These are phyloP conservation scores for Betula pendula DNA, from an alignment of 306 rosid genomes.

Conservation along the genomic window DNA sequence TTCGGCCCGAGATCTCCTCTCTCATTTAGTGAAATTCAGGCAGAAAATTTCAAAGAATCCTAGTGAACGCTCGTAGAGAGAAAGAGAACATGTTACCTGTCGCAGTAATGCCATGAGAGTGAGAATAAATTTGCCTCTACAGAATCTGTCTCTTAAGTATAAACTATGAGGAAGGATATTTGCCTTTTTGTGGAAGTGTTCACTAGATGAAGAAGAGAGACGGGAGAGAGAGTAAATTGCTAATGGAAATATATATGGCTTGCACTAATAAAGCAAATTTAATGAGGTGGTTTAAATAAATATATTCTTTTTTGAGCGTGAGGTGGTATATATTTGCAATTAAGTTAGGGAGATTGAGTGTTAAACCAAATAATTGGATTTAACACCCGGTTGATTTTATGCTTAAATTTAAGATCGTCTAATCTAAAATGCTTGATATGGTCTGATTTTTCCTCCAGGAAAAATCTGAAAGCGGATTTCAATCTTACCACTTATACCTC, in stretches of 20 bases:
- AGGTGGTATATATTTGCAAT: neutral
- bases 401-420: conserved; percentile 24
- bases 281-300: neutral
- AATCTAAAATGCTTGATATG: conserved; percentile 19
- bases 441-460: neutral
- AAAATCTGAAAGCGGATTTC: conserved; percentile 1
- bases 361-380: neutral
- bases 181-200: neutral
- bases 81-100: conserved; percentile 30
- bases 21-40: no score
- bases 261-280: neutral
- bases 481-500: neutral
- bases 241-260: neutral
- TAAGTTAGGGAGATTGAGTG: neutral
- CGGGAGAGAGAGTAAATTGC: neutral
- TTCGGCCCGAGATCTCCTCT: no score
- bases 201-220: neutral
- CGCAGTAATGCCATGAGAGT: conserved; percentile 33
- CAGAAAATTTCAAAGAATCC: no score
- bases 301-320: no score
- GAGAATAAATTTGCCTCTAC: neutral
- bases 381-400: conserved; percentile 5
- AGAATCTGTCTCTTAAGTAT: neutral
- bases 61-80: neutral
- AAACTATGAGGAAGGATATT: neutral